Evolutionary conservation across 2,329 filamentous ascomycete genomes (phyloP), one percentile per base, ranked within the genome.

Genomic region (Xylaria sp.): DNA sequence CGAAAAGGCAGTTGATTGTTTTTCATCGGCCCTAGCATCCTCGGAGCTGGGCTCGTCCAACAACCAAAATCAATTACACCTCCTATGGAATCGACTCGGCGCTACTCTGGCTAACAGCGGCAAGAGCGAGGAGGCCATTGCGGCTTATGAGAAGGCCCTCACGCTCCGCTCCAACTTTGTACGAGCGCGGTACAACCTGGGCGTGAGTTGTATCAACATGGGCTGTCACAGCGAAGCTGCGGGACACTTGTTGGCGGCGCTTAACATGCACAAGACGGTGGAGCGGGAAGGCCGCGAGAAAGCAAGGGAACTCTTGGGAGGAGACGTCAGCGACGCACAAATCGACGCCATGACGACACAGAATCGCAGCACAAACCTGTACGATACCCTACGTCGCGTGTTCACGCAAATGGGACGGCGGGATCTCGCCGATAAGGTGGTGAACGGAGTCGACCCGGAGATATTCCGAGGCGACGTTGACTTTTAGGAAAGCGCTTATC

Each of bases 1-100:
- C 83, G 93, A 96, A 78, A 99, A 99, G 83, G 96, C 96, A 0
- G 95, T 99, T 43, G 96, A 99, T 83, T 99, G 97, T 84, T 99
- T 99, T 87, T 92, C 91, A 64, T 91, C 95, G 0, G 95, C 97
- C 0, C 88, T 99, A 28, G 92, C 93, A 67, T 93, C 90, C 28
- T 93, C 93, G 0, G 94, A 97, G 80, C 87, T 90, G 41, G 96
- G 96, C 66, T 89, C 89, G 9, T 91, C 90, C 67, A 98, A 97
- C 82, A 90, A 93, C 70, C 89, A 90, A 75, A 90, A 91, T 76
- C 94, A 97, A 81, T 84, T 97, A 1, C 96, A 98, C 78, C 88
- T 99, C 23, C 89, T 99, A 34, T 99, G 96, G 96, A 99, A 99
- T 84, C 89, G 96, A 2, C 90, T 99, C 0, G 96, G 96, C 48